Evolutionary conservation across 768 basidiomycete species (phyloP), one percentile per base, ranked within the genome.

Genomic region (Mycena venus): DNA sequence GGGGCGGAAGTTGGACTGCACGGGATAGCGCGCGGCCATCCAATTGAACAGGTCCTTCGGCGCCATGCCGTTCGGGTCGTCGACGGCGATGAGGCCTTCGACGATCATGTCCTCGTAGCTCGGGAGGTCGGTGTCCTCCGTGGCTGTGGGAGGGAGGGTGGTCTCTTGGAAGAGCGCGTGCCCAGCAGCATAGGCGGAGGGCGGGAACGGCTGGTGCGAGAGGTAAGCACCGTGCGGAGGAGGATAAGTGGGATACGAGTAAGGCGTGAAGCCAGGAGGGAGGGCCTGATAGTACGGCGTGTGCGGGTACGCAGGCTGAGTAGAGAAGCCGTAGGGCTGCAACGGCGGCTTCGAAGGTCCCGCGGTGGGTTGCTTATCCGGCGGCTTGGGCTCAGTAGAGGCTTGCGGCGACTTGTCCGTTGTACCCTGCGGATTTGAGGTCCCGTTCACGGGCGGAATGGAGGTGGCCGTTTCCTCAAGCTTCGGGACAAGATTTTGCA

Each of bases 101-200:
- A 93, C 94, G 21, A 96, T 94, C 96, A 97, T 97, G 74, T 96
- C 95, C 79, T 97, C 95, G 70, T 97, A 97, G 75, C 93, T 94
- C 9, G 95, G 95, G 60, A 96, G 86, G 77, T 95, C 90, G 34
- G 90, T 89, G 11, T 80, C 79, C 7, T 80, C 75, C 21, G 60
- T 19, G 23, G 64, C 11, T 11, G 66, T 27, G 72, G 82, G 9
- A 75, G 80, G 63, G 3, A 80, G 77, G 27, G 80, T 80, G 23
- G 79, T 62, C 5, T 81, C 77, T 72, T 83, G 70, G 58, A 60
- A 77, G 63, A 47, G 78, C 75, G 62, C 70, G 40, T 44, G 71
- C 62, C 47, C 76, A 31, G 56, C 74, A 12, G 63, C 44, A 59
- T 58, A 75, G 15, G 67, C 63, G 10, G 71, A 73, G 40, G 81